Base-by-base conservation (phyloP, 805 yeast genomes). In the Torulaspora franciscae region DNA sequence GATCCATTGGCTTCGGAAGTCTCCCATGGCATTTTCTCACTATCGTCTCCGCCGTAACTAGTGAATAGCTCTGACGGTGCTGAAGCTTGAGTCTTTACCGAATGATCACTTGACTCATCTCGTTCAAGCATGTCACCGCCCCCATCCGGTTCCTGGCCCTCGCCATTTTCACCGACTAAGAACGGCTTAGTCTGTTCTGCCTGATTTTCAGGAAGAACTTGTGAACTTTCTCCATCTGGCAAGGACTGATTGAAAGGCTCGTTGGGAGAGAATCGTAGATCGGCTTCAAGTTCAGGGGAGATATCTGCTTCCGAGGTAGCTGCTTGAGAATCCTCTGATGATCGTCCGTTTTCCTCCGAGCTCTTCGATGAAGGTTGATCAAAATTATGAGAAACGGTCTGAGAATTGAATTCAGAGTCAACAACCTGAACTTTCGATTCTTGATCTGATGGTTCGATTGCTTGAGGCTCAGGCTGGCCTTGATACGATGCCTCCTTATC, bases 11-110 rank as follows among this genome's bases (percentile, higher is more conserved):
- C 11, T 11, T 30, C 33, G 10, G 33, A 30, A 7, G 25, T 38
- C 27, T 54, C 56, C 58, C 58, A 54, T 22, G 58, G 58, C 44
- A 54, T 43, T 11, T 30, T 30, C 17, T 30, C 33, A 10, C 33
- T 30, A 8, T 42, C 41, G 35, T 54, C 57, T 19, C 32, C 37
- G 3, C 47, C 25, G 22, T 32, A 32, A 30, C 22, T 32, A 15
- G 29, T 25, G 15, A 39, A 39, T 8, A 39, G 24, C 26, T 39
- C 33, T 13, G 33, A 30, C 5, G 33, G 33, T 15, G 33, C 32
- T 11, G 32, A 24, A 7, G 19, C 34, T 10, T 28, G 9, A 19
- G 19, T 15, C 23, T 29, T 14, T 19, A 19, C 33, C 28, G 28
- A 28, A 11, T 38, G 34, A 8, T 5, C 7, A 23, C 19, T 26